These are phyloP conservation scores for Lactarius sp. DNA, from an alignment of 768 basidiomycete species.

Conservation along the genomic window DNA sequence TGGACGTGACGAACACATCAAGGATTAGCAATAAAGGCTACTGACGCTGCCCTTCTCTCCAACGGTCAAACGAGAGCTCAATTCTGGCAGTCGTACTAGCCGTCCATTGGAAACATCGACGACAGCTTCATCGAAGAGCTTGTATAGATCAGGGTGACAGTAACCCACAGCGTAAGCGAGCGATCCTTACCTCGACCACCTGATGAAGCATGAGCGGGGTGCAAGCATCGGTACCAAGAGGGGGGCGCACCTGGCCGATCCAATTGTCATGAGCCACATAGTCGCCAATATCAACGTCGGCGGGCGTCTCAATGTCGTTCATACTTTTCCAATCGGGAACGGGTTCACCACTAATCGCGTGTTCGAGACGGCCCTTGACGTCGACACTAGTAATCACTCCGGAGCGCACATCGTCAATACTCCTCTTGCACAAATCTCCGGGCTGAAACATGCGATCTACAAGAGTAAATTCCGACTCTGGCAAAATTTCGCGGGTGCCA, in stretches of 20 bases:
- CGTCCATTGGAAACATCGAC: constrained; percentile 61
- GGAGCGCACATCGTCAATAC: constrained; percentile 65
- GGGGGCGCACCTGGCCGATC: constrained; percentile 73
- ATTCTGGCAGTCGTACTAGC: constrained; percentile 69
- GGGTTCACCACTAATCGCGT: constrained; percentile 60
- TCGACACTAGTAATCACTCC: constrained; percentile 66
- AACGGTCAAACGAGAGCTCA: constrained; percentile 68
- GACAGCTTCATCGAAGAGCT: constrained; percentile 83
- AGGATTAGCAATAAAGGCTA: constrained; percentile 14
- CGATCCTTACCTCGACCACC: constrained; percentile 68
- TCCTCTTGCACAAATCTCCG: constrained; percentile 80
- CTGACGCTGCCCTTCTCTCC: constrained; percentile 73
- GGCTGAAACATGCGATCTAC: constrained; percentile 72
- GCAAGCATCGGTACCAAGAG: constrained; percentile 17
- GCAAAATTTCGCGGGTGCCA: constrained; percentile 60
- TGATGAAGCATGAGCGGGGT: constrained; percentile 29
- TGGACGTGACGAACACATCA: constrained; percentile 11
- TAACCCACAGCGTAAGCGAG: neutral
- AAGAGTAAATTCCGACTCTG: constrained; percentile 62
- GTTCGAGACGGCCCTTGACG: constrained; percentile 63
- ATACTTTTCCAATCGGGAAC: constrained; percentile 60
- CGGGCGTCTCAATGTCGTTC: constrained; percentile 51
- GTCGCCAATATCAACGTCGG: constrained; percentile 70
- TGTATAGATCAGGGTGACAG: constrained; percentile 21
- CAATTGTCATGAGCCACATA: constrained; percentile 81